Evolutionary conservation across 139 green algal genomes (phyloP).

Genomic region (Medakamo hakoo): DNA sequence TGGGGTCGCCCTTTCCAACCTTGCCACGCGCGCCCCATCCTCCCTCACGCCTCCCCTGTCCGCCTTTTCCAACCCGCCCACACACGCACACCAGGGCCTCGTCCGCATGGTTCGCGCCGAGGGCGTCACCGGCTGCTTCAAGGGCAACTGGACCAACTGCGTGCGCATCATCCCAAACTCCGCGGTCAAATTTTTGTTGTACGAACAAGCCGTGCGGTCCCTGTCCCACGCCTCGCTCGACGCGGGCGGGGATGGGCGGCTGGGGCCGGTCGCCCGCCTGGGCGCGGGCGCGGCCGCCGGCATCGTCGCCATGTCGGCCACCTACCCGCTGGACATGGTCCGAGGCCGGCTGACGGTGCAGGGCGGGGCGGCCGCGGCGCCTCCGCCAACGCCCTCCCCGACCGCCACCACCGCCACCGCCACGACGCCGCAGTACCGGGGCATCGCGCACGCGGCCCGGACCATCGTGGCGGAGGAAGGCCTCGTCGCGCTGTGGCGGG

Average conservation of each 20-base stretch:
- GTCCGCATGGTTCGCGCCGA: background rate
- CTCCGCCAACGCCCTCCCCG: no score
- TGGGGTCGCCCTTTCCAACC: conserved; percentile 5
- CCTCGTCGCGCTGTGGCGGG: conserved; percentile 76
- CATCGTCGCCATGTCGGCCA: conserved; percentile 91
- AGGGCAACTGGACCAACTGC: conserved; percentile 95
- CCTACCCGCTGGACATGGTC: conserved; percentile 98
- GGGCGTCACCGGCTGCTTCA: background rate
- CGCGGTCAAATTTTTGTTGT: conserved; percentile 94
- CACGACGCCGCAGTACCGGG: conserved; percentile 55
- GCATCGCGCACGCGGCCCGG: conserved; percentile 71
- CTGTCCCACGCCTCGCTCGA: conserved; percentile 50
- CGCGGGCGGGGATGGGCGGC: conserved; percentile 54
- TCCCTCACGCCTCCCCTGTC: no score
- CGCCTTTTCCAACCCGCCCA: background rate
- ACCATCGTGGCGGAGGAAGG: conserved; percentile 78
- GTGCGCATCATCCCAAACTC: conserved; percentile 94
- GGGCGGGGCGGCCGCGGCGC: conserved; percentile 2
- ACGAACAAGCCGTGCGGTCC: conserved; percentile 60
- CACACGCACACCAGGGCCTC: background rate
- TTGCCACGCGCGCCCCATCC: no score
- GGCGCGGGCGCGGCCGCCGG: conserved; percentile 75
- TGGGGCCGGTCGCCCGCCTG: conserved; percentile 75
- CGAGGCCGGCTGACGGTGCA: conserved; percentile 75
- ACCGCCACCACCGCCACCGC: conserved; percentile 33